Evolutionary conservation across 257 asterid genomes (phyloP).

Genomic region (Capsicum chinense): DNA sequence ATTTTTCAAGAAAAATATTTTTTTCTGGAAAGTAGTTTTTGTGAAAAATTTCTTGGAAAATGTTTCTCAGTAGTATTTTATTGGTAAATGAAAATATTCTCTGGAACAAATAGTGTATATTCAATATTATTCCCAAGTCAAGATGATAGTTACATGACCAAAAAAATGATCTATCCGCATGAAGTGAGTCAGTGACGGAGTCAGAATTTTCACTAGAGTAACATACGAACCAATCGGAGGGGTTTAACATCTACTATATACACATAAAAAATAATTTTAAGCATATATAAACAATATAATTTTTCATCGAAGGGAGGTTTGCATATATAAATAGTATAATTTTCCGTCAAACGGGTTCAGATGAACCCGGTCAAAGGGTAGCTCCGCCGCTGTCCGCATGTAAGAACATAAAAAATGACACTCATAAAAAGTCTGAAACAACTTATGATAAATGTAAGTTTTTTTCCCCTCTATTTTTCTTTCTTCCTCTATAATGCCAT

Average conservation of each 20-base stretch:
- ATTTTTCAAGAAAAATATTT: neutral
- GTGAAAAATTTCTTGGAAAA: neutral
- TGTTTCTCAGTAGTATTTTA: neutral
- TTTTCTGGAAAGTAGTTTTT: neutral
- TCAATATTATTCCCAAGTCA: neutral
- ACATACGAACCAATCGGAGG: no score
- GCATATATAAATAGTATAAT: no score
- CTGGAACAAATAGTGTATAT: neutral
- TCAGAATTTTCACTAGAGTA: no score
- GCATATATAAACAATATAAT: no score
- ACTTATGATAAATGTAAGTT: neutral
- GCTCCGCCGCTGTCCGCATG: neutral
- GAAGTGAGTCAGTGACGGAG: no score
- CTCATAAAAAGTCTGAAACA: neutral
- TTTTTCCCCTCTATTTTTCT: neutral
- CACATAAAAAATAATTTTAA: no score
- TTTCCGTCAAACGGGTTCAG: no score
- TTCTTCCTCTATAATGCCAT: neutral
- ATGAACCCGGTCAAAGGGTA: no score
- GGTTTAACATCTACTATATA: no score
- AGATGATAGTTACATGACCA: neutral
- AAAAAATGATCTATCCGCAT: neutral
- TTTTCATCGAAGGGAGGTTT: no score
- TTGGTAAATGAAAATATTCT: neutral
- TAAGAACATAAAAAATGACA: neutral